Evolutionary conservation across 2,329 filamentous ascomycete species (phyloP).

Genomic region (Bretziella fagacearum): DNA sequence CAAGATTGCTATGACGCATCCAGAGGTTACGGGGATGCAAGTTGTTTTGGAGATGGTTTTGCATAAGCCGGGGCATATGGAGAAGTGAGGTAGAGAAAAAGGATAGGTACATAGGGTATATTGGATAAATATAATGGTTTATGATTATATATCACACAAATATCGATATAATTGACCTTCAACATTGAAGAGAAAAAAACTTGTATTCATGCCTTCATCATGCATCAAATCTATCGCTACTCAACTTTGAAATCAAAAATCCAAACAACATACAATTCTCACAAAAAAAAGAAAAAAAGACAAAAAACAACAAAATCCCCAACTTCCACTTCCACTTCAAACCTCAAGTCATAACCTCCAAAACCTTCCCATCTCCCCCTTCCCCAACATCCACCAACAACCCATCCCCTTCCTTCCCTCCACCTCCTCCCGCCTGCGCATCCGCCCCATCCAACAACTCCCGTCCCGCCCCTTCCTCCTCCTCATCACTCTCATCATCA

Average conservation of each 20-base stretch:
- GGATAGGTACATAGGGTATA: background rate
- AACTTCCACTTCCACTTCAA: background rate
- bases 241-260: too few species aligned
- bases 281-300: too few species aligned
- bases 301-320: background rate
- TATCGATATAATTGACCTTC: too few species aligned
- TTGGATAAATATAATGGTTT: background rate
- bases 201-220: too few species aligned
- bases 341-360: slow-evolving; percentile 12
- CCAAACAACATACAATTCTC: too few species aligned
- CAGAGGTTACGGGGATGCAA: slow-evolving; percentile 66
- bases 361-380: slow-evolving; percentile 3
- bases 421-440: slow-evolving; percentile 44
- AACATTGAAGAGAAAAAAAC: too few species aligned
- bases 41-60: slow-evolving; percentile 83
- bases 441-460: slow-evolving; percentile 61
- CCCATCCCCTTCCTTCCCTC: slow-evolving; percentile 17
- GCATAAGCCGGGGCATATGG: slow-evolving; percentile 58
- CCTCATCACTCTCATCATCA: slow-evolving; percentile 43
- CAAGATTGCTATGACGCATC: slow-evolving; percentile 92
- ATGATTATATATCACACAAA: too few species aligned
- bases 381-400: slow-evolving; percentile 6
- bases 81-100: slow-evolving; percentile 29
- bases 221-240: too few species aligned
- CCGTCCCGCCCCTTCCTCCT: slow-evolving; percentile 41